A percentile compares a stretch with the other conserved stretches of the same genome.
These are phyloP conservation scores for Cymbopogon flexuosus DNA, from an alignment of 202 grass and related monocot species.

Conservation along the genomic window DNA sequence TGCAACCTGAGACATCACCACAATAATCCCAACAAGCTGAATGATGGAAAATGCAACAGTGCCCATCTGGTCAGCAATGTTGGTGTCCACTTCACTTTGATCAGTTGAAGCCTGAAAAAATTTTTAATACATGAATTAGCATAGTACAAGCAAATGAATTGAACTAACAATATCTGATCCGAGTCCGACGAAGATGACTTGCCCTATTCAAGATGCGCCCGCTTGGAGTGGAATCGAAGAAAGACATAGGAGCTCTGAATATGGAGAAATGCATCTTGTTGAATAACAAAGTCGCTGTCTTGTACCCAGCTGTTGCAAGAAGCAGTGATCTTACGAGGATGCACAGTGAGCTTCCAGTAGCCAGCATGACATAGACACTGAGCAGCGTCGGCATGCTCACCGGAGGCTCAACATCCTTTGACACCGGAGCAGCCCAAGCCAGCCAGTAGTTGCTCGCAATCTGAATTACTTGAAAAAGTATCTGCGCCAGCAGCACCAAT, in stretches of 20 bases:
- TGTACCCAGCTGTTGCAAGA: slow-evolving; percentile 66
- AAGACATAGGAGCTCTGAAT: slow-evolving; percentile 87
- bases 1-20: slow-evolving; percentile 87
- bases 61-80: slow-evolving; percentile 54
- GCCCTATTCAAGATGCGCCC: slow-evolving; percentile 82
- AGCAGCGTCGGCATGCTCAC: slow-evolving; percentile 55
- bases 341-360: slow-evolving; percentile 51
- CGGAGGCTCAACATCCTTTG: slow-evolving; percentile 49
- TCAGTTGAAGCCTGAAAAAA: slow-evolving; percentile 68
- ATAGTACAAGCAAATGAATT: background rate
- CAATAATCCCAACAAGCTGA: slow-evolving; percentile 73
- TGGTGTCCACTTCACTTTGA: slow-evolving; percentile 78
- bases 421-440: slow-evolving; percentile 73
- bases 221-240: slow-evolving; percentile 86
- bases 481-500: slow-evolving; percentile 56
- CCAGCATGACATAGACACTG: slow-evolving; percentile 55
- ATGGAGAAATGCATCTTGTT: slow-evolving; percentile 76
- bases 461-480: slow-evolving; percentile 78
- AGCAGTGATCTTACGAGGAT: slow-evolving; percentile 62
- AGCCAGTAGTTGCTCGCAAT: slow-evolving; percentile 93
- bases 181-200: slow-evolving; percentile 23
- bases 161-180: background rate
- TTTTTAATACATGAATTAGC: slow-evolving; percentile 8
- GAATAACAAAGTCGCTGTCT: slow-evolving; percentile 72
- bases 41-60: slow-evolving; percentile 59